Conservation (phyloP, 495 filamentous ascomycete genomes). For the Penicillium ucsense region DNA sequence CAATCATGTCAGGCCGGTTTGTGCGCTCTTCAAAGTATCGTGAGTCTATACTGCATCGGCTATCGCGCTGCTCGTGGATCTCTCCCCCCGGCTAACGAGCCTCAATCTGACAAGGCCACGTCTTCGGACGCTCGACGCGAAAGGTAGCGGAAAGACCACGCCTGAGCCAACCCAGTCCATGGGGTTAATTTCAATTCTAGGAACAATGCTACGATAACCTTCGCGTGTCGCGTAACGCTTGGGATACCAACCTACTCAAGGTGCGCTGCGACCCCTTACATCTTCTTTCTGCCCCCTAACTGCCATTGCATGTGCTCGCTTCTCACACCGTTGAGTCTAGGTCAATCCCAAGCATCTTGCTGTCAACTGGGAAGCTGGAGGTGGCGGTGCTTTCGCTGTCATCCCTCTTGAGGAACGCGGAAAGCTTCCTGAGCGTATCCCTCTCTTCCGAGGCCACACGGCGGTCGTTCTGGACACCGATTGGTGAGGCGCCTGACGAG, state of each 20-base stretch:
- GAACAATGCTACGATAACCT: slow-evolving; percentile 97
- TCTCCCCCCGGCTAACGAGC: slow-evolving; percentile 20
- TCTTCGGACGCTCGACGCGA: slow-evolving; percentile 87
- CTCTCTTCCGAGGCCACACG: slow-evolving; percentile 91
- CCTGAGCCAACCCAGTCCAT: neutral
- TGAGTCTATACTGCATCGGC: slow-evolving; percentile 38
- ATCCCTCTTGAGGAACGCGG: slow-evolving; percentile 85
- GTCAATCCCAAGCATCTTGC: slow-evolving; percentile 92
- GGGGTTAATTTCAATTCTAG: slow-evolving; percentile 23
- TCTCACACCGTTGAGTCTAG: slow-evolving; percentile 35
- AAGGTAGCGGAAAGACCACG: slow-evolving; percentile 50
- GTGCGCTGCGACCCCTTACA: slow-evolving; percentile 32
- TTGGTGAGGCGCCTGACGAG: slow-evolving; percentile 52
- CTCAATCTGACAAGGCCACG: slow-evolving; percentile 61
- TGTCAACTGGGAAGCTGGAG: slow-evolving; percentile 97
- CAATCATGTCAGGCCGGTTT: slow-evolving; percentile 85
- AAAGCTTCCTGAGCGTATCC: slow-evolving; percentile 83
- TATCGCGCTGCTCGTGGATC: slow-evolving; percentile 4
- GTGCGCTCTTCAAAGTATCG: slow-evolving; percentile 98
- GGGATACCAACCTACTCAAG: slow-evolving; percentile 98
- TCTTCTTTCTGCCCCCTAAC: slow-evolving; percentile 22
- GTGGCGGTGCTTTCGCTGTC: slow-evolving; percentile 94
- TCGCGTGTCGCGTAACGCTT: slow-evolving; percentile 89
- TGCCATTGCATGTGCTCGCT: neutral
- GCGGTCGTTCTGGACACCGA: slow-evolving; percentile 94